Percentiles rank a stretch among this genome's conserved stretches.
phyloP scores from a whole-genome alignment of 2,329 filamentous ascomycete species.

The Pezicula neosporulosa region DNA sequence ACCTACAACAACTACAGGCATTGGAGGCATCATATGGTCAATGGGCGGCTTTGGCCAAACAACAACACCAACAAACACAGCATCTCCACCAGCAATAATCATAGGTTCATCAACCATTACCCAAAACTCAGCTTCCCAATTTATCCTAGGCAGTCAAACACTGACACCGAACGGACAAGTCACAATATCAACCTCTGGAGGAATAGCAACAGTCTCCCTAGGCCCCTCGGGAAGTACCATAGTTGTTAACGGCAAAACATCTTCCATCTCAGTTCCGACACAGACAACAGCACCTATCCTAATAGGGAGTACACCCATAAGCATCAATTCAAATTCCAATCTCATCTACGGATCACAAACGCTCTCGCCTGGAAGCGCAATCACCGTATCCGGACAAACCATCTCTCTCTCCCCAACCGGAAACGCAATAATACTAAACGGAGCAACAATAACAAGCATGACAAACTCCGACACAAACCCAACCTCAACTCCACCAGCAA shows the following conservation, averaged over 20 bases:
- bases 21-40: no score
- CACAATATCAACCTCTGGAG: background rate
- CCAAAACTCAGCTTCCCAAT: background rate
- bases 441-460: background rate
- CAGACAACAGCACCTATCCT: conserved; percentile 12
- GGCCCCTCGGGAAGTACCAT: background rate
- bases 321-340: conserved; percentile 11
- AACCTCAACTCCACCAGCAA: conserved; percentile 1
- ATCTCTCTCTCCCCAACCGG: conserved; percentile 17
- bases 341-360: conserved; percentile 21
- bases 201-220: background rate
- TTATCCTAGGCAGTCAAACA: background rate
- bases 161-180: background rate
- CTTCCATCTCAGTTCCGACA: background rate
- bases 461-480: background rate
- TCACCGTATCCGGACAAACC: conserved; percentile 17
- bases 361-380: conserved; percentile 17
- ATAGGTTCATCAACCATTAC: background rate
- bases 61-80: no score
- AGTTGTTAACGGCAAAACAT: background rate
- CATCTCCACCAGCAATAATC: conserved; percentile 7
- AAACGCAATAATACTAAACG: conserved; percentile 10
- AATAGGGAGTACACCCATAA: conserved; percentile 16
- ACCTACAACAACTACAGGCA: no score
- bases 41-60: no score